phyloP scores from a whole-genome alignment of 345 rosid genomes.

The Excoecaria cochinchinensis region DNA sequence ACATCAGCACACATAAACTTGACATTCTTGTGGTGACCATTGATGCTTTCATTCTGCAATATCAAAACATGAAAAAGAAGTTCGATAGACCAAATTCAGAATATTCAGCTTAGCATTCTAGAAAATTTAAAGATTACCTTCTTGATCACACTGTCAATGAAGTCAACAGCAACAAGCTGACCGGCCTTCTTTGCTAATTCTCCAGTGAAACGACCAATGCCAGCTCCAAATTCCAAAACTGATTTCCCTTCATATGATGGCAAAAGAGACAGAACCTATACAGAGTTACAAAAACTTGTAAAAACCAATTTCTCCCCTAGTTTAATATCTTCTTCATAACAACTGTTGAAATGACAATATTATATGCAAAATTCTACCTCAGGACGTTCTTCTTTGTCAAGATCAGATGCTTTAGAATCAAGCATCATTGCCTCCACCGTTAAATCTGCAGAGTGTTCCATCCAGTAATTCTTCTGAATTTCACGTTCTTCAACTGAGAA shows the following conservation, averaged over 20 bases:
- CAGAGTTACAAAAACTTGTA: conserved; percentile 2
- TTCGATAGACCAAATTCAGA: too few species aligned
- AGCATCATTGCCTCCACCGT: conserved; percentile 96
- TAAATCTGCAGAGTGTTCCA: conserved; percentile 66
- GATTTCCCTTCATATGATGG: conserved; percentile 72
- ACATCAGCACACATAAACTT: conserved; percentile 87
- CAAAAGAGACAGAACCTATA: conserved; percentile 77
- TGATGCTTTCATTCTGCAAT: conserved; percentile 68
- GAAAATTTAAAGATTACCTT: conserved; percentile 46
- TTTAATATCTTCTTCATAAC: background rate
- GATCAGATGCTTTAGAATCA: conserved; percentile 85
- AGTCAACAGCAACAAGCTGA: conserved; percentile 72
- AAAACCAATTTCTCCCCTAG: background rate
- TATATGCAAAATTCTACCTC: conserved; percentile 44
- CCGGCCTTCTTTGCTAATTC: conserved; percentile 83
- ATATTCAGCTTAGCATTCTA: background rate
- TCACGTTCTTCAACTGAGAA: conserved; percentile 64
- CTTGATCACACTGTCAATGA: conserved; percentile 78
- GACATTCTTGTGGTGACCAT: conserved; percentile 75
- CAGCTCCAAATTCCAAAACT: conserved; percentile 91
- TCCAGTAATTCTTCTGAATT: conserved; percentile 82
- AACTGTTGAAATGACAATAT: too few species aligned
- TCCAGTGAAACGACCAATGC: conserved; percentile 90
- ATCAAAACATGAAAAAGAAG: conserved; percentile 15
- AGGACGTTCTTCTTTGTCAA: conserved; percentile 95